phyloP scores from a whole-genome alignment of 2,329 filamentous ascomycete genomes.

The Zymoseptoria passerinii region DNA sequence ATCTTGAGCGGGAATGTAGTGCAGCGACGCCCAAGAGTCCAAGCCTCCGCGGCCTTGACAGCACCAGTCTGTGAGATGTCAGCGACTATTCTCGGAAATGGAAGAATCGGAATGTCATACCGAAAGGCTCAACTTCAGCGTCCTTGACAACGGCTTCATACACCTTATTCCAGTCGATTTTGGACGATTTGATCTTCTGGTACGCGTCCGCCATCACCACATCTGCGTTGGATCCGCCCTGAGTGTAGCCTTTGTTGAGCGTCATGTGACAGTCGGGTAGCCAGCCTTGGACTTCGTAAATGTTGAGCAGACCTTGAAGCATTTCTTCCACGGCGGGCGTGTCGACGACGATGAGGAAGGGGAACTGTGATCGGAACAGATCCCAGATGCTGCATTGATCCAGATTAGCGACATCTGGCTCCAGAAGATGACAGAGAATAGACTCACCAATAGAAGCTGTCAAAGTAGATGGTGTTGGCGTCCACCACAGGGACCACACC shows the following conservation, averaged over 20 bases:
- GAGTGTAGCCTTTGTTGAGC: constrained; percentile 57
- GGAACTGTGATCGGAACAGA: constrained; percentile 55
- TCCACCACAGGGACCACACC: constrained; percentile 34
- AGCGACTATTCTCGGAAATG: background rate
- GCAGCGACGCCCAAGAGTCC: constrained; percentile 57
- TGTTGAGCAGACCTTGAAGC: constrained; percentile 59
- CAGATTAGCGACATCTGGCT: background rate
- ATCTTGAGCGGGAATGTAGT: constrained; percentile 49
- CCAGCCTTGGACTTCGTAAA: constrained; percentile 61
- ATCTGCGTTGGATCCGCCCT: constrained; percentile 63
- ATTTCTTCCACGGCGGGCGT: constrained; percentile 56
- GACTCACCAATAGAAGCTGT: constrained; percentile 22
- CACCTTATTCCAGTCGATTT: constrained; percentile 56
- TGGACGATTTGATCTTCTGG: constrained; percentile 56
- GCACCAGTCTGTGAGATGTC: constrained; percentile 36
- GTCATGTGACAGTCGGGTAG: constrained; percentile 64
- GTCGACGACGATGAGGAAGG: constrained; percentile 57
- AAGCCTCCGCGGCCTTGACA: constrained; percentile 61
- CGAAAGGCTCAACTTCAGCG: constrained; percentile 45
- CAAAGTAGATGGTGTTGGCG: constrained; percentile 17
- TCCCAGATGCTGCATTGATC: constrained; percentile 52
- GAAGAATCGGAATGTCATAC: constrained; percentile 4
- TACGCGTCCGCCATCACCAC: constrained; percentile 66
- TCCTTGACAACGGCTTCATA: constrained; percentile 58
- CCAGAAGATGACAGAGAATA: too few relatives aligned